Conservation (phyloP, 345 rosid genomes). For the Brassica carinata region DNA sequence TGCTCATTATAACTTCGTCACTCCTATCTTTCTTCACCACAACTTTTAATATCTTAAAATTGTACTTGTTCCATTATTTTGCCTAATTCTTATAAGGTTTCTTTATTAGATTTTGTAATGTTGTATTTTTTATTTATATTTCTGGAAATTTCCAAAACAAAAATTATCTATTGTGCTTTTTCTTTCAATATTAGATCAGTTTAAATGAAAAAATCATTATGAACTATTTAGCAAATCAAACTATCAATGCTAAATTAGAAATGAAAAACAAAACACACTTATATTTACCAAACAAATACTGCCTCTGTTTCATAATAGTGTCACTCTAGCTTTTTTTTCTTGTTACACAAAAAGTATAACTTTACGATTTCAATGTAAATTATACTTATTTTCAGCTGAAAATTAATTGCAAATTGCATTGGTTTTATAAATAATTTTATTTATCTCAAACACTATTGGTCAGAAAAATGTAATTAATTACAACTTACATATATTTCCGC, state of each 20-base stretch:
- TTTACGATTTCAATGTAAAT: too few relatives aligned
- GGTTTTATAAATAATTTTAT: too few relatives aligned
- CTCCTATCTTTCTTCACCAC: slow-evolving; percentile 20
- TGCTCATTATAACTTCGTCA: slow-evolving; percentile 5
- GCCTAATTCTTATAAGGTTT: slow-evolving; percentile 12
- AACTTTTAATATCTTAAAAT: slow-evolving; percentile 15
- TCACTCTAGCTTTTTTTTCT: too few relatives aligned
- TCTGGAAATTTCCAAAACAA: neutral
- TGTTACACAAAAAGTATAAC: too few relatives aligned
- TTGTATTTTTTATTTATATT: neutral
- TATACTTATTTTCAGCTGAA: too few relatives aligned
- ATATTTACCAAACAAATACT: neutral
- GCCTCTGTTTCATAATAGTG: too few relatives aligned
- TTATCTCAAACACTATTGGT: too few relatives aligned
- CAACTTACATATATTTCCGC: too few relatives aligned
- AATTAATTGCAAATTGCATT: too few relatives aligned
- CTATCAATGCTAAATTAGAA: neutral
- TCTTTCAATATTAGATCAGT: neutral
- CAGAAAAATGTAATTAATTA: too few relatives aligned
- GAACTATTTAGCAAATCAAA: neutral
- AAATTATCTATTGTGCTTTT: neutral
- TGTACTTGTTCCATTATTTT: slow-evolving; percentile 19
- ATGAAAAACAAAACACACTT: neutral
- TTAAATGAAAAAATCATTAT: neutral
- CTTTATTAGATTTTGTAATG: slow-evolving; percentile 8